Conservation (phyloP, 2,329 filamentous ascomycete genomes). For the Fusarium mundagurra region DNA sequence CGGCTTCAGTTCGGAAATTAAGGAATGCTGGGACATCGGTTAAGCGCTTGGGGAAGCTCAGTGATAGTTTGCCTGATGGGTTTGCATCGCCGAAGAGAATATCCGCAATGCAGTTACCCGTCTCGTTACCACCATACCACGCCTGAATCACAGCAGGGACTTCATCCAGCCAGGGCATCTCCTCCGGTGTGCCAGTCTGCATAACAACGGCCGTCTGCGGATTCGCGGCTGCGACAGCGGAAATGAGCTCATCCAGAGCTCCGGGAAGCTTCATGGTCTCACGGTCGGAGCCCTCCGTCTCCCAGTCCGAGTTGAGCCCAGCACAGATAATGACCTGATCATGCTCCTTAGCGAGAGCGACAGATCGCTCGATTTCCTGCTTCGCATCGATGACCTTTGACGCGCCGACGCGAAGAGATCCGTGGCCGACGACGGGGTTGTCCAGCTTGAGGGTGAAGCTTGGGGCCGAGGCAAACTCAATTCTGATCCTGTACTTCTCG, state of each 20-base stretch:
- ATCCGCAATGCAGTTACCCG: conserved; percentile 82
- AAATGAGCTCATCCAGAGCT: conserved; percentile 75
- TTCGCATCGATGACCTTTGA: conserved; percentile 66
- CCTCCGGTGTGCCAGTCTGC: conserved; percentile 79
- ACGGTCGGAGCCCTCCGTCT: conserved; percentile 81
- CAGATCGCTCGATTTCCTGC: conserved; percentile 72
- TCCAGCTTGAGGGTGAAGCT: conserved; percentile 64
- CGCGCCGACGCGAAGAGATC: conserved; percentile 71
- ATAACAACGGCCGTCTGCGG: conserved; percentile 77
- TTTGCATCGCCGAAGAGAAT: conserved; percentile 79
- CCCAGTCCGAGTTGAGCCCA: conserved; percentile 84
- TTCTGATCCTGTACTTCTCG: conserved; percentile 65
- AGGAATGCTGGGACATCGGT: conserved; percentile 80
- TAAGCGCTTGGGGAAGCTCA: conserved; percentile 74
- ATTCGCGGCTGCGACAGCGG: conserved; percentile 72
- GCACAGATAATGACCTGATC: conserved; percentile 83
- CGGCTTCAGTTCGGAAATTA: conserved; percentile 77
- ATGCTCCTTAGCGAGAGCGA: conserved; percentile 71
- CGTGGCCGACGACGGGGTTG: conserved; percentile 63
- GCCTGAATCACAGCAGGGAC: conserved; percentile 74
- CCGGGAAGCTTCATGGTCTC: conserved; percentile 82
- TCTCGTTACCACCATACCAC: conserved; percentile 90
- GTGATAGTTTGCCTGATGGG: conserved; percentile 78
- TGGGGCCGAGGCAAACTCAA: conserved; percentile 69
- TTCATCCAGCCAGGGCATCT: conserved; percentile 73